Percentiles rank a stretch among this genome's conserved stretches.
Conservation (phyloP, 257 asterid genomes). For the Galeopsis tetrahit region DNA sequence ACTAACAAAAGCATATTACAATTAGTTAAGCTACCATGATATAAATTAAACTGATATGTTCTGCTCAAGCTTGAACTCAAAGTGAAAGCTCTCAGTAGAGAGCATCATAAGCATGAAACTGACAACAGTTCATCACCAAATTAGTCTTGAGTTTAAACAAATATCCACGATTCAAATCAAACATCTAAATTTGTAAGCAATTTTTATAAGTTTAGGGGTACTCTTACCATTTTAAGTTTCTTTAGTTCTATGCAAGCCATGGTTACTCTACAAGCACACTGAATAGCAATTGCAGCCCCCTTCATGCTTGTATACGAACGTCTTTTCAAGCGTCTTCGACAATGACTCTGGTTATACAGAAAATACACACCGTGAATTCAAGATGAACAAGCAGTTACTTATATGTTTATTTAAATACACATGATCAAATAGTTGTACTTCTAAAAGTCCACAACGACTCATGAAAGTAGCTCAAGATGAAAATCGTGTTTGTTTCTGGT, state of each 20-base stretch:
- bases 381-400: constrained; percentile 20
- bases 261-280: constrained; percentile 51
- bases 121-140: constrained; percentile 5
- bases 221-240: constrained; percentile 48
- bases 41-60: too few species aligned
- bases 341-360: constrained; percentile 43
- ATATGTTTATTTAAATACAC: constrained; percentile 7
- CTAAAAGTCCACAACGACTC: not conserved
- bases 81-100: not conserved
- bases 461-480: not conserved
- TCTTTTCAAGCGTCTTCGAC: constrained; percentile 42
- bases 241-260: constrained; percentile 42
- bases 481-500: not conserved
- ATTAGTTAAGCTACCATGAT: too few species aligned
- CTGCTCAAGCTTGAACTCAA: too few species aligned
- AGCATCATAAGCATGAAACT: not conserved
- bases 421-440: not conserved
- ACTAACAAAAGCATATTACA: too few species aligned
- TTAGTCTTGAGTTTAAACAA: constrained; percentile 11
- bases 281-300: constrained; percentile 48
- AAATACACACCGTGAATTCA: constrained; percentile 18
- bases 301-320: constrained; percentile 38
- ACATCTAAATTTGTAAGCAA: not conserved
- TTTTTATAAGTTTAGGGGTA: constrained; percentile 22
- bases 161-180: constrained; percentile 17